These are phyloP conservation scores for Arabidopsis arenosa DNA, from an alignment of 345 rosid genomes.

Conservation along the genomic window DNA sequence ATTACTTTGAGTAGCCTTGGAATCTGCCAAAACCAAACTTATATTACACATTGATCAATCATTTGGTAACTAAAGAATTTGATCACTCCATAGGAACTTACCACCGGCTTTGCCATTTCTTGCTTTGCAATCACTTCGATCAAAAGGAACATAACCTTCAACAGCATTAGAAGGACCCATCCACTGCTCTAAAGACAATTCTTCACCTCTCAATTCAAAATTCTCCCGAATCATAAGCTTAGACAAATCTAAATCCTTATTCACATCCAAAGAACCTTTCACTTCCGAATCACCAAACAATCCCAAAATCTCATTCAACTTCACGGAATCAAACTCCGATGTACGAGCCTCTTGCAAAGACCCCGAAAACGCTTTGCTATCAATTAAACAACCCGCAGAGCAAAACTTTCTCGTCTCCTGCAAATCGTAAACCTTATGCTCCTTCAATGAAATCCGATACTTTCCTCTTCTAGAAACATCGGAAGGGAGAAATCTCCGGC, in stretches of 20 bases:
- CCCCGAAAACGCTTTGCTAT: slow-evolving; percentile 58
- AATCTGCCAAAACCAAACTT: slow-evolving; percentile 51
- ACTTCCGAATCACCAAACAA: slow-evolving; percentile 49
- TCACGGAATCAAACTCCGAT: slow-evolving; percentile 49
- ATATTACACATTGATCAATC: not conserved
- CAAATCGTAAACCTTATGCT: slow-evolving; percentile 72
- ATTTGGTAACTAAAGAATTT: not conserved
- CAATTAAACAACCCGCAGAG: slow-evolving; percentile 63
- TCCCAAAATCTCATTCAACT: slow-evolving; percentile 55
- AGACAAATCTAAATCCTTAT: slow-evolving; percentile 56
- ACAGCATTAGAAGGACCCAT: slow-evolving; percentile 79
- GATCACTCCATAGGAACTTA: slow-evolving; percentile 13
- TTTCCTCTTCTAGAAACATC: slow-evolving; percentile 62
- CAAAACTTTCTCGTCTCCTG: slow-evolving; percentile 69
- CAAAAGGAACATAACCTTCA: slow-evolving; percentile 83
- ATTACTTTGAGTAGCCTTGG: slow-evolving; percentile 44
- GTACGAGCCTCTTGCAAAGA: slow-evolving; percentile 64
- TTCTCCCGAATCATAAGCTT: slow-evolving; percentile 68
- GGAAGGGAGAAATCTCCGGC: slow-evolving; percentile 52
- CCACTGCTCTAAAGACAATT: slow-evolving; percentile 52
- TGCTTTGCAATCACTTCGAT: slow-evolving; percentile 38
- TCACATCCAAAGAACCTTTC: slow-evolving; percentile 27
- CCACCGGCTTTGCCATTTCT: slow-evolving; percentile 56
- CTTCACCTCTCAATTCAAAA: slow-evolving; percentile 44
- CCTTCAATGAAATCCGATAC: slow-evolving; percentile 69